Conservation (phyloP, 345 rosid genomes). For the Sapria himalayana region DNA sequence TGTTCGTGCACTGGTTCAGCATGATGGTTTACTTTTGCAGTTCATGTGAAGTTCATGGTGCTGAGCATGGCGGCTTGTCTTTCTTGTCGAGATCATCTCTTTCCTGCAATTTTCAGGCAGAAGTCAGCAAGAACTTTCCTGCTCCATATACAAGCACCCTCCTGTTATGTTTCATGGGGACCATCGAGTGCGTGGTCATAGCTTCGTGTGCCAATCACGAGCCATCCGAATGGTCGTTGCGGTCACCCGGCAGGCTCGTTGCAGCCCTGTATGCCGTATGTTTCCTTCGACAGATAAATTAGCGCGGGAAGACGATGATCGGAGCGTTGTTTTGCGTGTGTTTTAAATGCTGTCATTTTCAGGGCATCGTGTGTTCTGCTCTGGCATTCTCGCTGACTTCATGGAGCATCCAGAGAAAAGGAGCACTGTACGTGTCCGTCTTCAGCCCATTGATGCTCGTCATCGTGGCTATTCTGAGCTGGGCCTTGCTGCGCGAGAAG, state of each 20-base stretch:
- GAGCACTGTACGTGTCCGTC: conserved; percentile 75
- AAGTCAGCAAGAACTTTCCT: conserved; percentile 35
- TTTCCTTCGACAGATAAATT: neutral
- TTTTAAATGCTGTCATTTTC: conserved; percentile 6
- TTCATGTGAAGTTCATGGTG: too few relatives aligned
- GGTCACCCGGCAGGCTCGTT: conserved; percentile 25
- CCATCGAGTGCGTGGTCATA: conserved; percentile 30
- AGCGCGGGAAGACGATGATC: neutral
- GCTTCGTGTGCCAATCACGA: conserved; percentile 21
- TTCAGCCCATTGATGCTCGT: conserved; percentile 70
- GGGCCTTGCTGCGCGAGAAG: conserved; percentile 72
- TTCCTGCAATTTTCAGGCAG: conserved; percentile 20
- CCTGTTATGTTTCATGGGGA: conserved; percentile 53
- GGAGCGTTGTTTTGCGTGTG: neutral
- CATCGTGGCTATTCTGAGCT: conserved; percentile 46
- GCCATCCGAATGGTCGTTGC: conserved; percentile 41
- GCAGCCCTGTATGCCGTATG: conserved; percentile 54
- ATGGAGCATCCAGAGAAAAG: conserved; percentile 56
- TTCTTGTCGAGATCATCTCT: too few relatives aligned
- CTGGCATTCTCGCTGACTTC: conserved; percentile 41
- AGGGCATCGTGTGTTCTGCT: conserved; percentile 70
- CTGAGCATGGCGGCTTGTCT: too few relatives aligned
- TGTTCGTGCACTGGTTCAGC: too few relatives aligned
- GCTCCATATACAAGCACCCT: conserved; percentile 74
- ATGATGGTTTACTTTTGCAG: too few relatives aligned